Evolutionary conservation across 164 flowering plant species (phyloP).

Genomic region (Litsea cubeba): DNA sequence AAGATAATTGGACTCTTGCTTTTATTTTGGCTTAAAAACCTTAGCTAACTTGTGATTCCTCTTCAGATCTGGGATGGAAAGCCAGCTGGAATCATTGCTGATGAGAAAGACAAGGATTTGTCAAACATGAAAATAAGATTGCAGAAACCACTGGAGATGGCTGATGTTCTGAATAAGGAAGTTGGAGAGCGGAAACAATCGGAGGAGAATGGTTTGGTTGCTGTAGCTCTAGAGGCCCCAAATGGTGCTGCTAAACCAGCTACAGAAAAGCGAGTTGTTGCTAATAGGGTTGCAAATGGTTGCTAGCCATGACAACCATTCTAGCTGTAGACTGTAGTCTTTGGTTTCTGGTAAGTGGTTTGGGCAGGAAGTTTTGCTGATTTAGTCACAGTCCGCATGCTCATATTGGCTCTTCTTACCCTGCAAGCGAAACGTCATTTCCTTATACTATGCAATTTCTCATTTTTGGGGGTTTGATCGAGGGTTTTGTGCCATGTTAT

Average conservation of each 20-base stretch:
- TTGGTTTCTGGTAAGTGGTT: constrained; percentile 13
- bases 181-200: constrained; percentile 16
- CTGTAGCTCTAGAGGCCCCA: constrained; percentile 30
- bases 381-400: background rate
- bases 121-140: constrained; percentile 19
- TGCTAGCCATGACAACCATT: constrained; percentile 19
- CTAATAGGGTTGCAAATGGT: constrained; percentile 40
- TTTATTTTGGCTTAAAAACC: background rate
- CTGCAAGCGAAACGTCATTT: background rate
- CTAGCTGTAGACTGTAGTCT: background rate
- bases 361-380: constrained; percentile 14
- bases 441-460: background rate
- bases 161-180: constrained; percentile 27
- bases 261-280: too few species aligned
- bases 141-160: constrained; percentile 32
- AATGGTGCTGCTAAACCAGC: constrained; percentile 34
- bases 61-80: constrained; percentile 67
- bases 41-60: background rate
- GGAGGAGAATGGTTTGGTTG: constrained; percentile 33
- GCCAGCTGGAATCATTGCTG: constrained; percentile 16
- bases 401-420: constrained; percentile 1
- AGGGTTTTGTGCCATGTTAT: background rate
- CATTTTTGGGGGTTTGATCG: background rate
- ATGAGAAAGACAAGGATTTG: constrained; percentile 40
- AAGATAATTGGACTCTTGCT: too few species aligned